Evolutionary conservation across 192 early-diverging fungal species (phyloP).

Genomic region (Haplosporangium gracile): DNA sequence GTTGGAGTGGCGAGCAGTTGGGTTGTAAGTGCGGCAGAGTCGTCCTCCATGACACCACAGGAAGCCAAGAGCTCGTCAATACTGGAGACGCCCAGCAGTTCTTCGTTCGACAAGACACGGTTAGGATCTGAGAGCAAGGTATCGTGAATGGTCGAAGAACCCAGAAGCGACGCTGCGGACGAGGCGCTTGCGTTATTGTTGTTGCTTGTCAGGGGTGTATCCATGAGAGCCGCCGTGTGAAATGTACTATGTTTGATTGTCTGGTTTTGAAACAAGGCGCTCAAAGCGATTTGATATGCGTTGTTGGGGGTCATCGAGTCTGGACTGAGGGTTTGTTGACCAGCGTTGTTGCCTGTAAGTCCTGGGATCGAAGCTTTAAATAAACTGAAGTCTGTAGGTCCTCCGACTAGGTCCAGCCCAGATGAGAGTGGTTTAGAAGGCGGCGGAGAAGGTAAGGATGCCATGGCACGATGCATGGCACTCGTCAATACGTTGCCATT

Average conservation of each 20-base stretch:
- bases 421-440: constrained; percentile 6
- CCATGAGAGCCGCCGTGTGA: constrained; percentile 29
- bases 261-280: constrained; percentile 31
- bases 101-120: constrained; percentile 21
- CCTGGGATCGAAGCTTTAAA: constrained; percentile 37
- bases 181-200: background rate
- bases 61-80: constrained; percentile 44
- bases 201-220: constrained; percentile 2
- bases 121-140: constrained; percentile 30
- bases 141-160: constrained; percentile 16
- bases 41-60: constrained; percentile 20
- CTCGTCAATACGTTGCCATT: constrained; percentile 1
- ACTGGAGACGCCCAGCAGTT: constrained; percentile 30
- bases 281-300: constrained; percentile 48
- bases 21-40: background rate
- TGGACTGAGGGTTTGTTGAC: background rate
- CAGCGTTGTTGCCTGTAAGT: background rate
- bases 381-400: constrained; percentile 26
- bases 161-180: constrained; percentile 8
- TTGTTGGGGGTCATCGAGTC: constrained; percentile 19
- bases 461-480: constrained; percentile 20
- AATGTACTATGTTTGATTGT: constrained; percentile 7
- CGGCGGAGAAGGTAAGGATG: constrained; percentile 37
- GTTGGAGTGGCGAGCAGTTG: constrained; percentile 33
- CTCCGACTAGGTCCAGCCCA: constrained; percentile 50